Percentiles rank a stretch among this genome's conserved stretches.
Evolutionary conservation across 2,329 filamentous ascomycete genomes (phyloP).

Genomic region (Exophiala sp.): DNA sequence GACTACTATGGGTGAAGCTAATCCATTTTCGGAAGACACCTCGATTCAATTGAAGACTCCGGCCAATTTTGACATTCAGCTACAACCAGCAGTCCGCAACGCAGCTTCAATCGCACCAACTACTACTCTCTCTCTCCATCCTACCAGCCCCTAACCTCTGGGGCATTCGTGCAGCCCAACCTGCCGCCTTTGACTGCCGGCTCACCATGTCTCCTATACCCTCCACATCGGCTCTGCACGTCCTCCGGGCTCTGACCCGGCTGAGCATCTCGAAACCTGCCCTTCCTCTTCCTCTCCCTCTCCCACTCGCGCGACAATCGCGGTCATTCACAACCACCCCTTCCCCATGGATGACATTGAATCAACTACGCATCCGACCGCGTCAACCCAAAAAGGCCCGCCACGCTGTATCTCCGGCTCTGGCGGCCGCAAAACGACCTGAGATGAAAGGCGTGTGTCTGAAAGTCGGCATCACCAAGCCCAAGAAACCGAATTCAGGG

Average conservation of each 20-base stretch:
- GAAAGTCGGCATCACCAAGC: slow-evolving; percentile 86
- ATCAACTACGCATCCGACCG: slow-evolving; percentile 70
- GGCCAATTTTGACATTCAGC: not conserved
- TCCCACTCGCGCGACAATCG: slow-evolving; percentile 17
- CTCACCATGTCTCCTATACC: slow-evolving; percentile 31
- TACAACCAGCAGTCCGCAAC: not conserved
- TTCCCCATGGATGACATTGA: slow-evolving; percentile 57
- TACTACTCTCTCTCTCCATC: not conserved
- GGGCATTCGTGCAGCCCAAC: no score
- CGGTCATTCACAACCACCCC: slow-evolving; percentile 56
- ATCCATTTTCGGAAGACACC: not conserved
- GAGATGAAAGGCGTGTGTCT: slow-evolving; percentile 93
- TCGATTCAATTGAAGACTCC: slow-evolving; percentile 2
- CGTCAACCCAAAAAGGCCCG: slow-evolving; percentile 73
- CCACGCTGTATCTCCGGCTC: slow-evolving; percentile 80
- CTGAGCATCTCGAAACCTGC: slow-evolving; percentile 14
- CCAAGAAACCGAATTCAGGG: slow-evolving; percentile 98
- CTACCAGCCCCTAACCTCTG: no score
- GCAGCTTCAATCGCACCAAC: not conserved
- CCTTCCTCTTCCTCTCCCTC: not conserved
- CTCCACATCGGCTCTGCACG: slow-evolving; percentile 34
- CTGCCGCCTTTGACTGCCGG: no score
- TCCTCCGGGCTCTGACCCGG: slow-evolving; percentile 34
- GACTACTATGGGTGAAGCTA: not conserved
- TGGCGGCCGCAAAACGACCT: slow-evolving; percentile 60